Base-by-base conservation (phyloP, 441 rosid species). In the Sinapis alba region DNA sequence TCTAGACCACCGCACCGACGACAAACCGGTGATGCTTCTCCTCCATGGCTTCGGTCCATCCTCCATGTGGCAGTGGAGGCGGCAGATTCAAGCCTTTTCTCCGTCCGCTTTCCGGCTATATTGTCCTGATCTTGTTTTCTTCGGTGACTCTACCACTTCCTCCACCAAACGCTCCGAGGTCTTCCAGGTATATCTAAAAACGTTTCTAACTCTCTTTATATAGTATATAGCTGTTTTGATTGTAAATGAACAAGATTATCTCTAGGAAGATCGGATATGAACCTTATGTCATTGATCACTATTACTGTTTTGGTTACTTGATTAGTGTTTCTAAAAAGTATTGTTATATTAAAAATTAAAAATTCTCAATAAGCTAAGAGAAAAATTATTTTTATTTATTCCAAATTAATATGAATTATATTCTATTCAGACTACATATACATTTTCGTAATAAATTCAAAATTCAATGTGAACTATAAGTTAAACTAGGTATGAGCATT, bases 31-130 rank as follows among this genome's bases (percentile, higher is more conserved):
- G 26, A 59, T 94, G 15, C 68, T 94, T 51, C 82, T 94, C 28
- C 78, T 94, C 76, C 98, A 94, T 38, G 98, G 97, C 60, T 94
- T 91, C 62, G 98, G 98, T 1, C 97, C 97, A 7, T 69, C 67
- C 11, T 82, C 94, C 18, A 75, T 87, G 62, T 91, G 94, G 94
- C 96, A 88, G 73, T 91, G 97, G 96, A 84, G 90, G 23, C 71
- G 71, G 21, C 97, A 89, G 85, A 92, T 88, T 32, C 91, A 87
- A 67, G 78, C 75, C 21, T 85, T 82, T 76, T 84, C 92, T 3
- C 71, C 85, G 0, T 78, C 89, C 0, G 5, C 36, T 47, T 89
- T 87, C 79, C 73, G 87, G 13, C 71, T 94, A 6, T 91, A 85
- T 74, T 90, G 88, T 28, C 97, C 98, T 2, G 92, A 94, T 72